Evolutionary conservation across 202 grass and related monocot species (phyloP).

Genomic region (Panicum virgatum): DNA sequence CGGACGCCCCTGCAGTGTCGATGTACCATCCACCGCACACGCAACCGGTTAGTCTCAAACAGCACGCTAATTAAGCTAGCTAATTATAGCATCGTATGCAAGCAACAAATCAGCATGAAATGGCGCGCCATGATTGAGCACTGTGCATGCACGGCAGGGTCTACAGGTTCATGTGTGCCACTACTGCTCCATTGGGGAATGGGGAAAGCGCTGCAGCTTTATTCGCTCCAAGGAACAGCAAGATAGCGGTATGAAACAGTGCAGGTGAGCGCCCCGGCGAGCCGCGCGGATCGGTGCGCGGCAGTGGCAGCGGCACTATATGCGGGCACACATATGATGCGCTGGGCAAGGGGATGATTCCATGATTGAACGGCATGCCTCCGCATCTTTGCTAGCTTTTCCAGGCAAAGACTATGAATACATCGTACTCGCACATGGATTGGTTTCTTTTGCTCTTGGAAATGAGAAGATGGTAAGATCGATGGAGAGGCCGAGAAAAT

Average conservation of each 20-base stretch:
- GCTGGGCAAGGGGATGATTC: constrained; percentile 36
- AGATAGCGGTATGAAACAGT: constrained; percentile 24
- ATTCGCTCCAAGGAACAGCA: constrained; percentile 42
- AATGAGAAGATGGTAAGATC: background rate
- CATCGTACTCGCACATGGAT: constrained; percentile 40
- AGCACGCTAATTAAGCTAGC: constrained; percentile 14
- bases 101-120: constrained; percentile 39
- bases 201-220: constrained; percentile 44
- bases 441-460: background rate
- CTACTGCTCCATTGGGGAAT: constrained; percentile 50
- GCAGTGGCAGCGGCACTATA: constrained; percentile 39
- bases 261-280: constrained; percentile 2
- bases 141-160: constrained; percentile 18
- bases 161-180: background rate
- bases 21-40: background rate
- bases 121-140: constrained; percentile 19
- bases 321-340: constrained; percentile 16
- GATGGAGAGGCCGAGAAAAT: background rate
- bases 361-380: constrained; percentile 26
- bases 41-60: background rate
- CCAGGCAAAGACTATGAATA: constrained; percentile 4
- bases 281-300: constrained; percentile 26
- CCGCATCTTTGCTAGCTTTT: constrained; percentile 24
- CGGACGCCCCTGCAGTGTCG: background rate
- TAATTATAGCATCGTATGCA: constrained; percentile 22